Evolutionary conservation across 352 stramenopile genomes (phyloP), one percentile per base, ranked within the genome.

Genomic region (Globisporangium takayamanum): DNA sequence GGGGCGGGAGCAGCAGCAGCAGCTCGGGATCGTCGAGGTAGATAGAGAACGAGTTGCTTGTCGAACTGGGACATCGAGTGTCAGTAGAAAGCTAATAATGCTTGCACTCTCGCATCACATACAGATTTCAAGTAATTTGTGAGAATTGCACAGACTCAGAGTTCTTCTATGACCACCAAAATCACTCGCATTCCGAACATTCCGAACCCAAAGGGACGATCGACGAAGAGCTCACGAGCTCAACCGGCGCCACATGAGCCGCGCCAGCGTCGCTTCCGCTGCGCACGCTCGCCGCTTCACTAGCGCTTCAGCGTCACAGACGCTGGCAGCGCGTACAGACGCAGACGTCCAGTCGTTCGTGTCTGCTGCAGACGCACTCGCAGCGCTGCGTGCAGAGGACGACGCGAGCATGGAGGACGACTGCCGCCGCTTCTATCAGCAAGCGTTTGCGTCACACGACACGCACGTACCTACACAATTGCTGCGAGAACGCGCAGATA

Each of bases 1-100:
- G 81, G 81, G 84, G 79, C n/a, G 57, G 59, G 10, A 50, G 14
- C 11, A 45, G 52, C 52, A 50, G 20, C 20, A 18, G 52, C 25
- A 37, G 53, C 16, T 18, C 15, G 12, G 41, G 53, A 0, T 28
- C 36, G 18, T 46, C 33, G 36, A n/a, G 37, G 51, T 49, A 12
- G 20, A 5, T 52, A 33, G n/a, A 8, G 41, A 46, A 12, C 41
- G 41, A 36, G 22, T 22, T 22, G 22, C 22, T 22, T 22, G 22
- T 22, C 22, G 22, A 22, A 22, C 22, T 22, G 22, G 22, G 22
- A 22, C 22, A 22, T 22, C 0, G 22, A 22, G 22, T 22, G 22
- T 22, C 22, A 22, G 22, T 22, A 22, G 22, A 22, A 5, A 36
- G 30, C 30, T 8, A 36, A 36, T 36, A 22, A 22, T 36, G 30